phyloP scores from a whole-genome alignment of 2,329 filamentous ascomycete genomes.

The Fusarium chlamydosporum region DNA sequence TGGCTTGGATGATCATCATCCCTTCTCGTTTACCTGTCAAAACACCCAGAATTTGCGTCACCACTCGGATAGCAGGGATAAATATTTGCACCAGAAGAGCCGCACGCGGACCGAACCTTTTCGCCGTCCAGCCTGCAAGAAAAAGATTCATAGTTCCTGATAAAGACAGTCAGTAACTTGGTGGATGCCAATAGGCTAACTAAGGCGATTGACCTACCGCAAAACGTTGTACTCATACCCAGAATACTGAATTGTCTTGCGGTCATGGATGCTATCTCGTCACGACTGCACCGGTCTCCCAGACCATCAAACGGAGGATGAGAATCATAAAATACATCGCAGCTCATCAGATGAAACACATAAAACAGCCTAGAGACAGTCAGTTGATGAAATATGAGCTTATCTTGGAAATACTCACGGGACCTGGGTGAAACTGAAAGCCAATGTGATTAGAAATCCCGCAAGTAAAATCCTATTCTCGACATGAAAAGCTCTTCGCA shows the following conservation, averaged over 20 bases:
- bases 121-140: constrained; percentile 75
- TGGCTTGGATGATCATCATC: constrained; percentile 77
- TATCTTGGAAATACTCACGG: constrained; percentile 55
- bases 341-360: constrained; percentile 79
- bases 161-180: neutral
- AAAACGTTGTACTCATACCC: constrained; percentile 76
- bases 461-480: constrained; percentile 68
- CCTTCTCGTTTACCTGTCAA: constrained; percentile 71
- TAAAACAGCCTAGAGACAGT: constrained; percentile 64
- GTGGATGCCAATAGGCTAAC: rapidly evolving
- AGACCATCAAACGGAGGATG: constrained; percentile 65
- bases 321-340: constrained; percentile 75
- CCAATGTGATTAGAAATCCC: constrained; percentile 70
- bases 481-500: constrained; percentile 46
- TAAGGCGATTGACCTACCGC: constrained; percentile 59
- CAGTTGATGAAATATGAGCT: neutral
- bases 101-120: constrained; percentile 73
- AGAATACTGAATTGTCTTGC: constrained; percentile 75
- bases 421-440: constrained; percentile 65
- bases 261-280: constrained; percentile 74
- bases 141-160: constrained; percentile 63
- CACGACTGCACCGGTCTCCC: constrained; percentile 70
- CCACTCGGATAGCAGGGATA: constrained; percentile 74
- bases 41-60: constrained; percentile 75
- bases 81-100: constrained; percentile 74